Conservation (phyloP, 2,329 filamentous ascomycete species). For the Akanthomyces lecanii region DNA sequence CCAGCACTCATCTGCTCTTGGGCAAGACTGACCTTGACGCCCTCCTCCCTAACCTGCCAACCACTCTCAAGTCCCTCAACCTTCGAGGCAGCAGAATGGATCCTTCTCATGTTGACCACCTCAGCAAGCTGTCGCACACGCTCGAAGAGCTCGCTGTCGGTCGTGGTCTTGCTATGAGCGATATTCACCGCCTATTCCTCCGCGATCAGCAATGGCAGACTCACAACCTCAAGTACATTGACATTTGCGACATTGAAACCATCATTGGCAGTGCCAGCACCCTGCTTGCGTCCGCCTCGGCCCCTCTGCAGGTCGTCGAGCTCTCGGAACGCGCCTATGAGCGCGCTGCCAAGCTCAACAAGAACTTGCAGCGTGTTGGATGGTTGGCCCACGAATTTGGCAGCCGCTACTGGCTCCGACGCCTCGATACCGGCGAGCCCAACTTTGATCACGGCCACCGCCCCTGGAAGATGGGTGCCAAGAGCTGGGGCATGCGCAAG, state of each 20-base stretch:
- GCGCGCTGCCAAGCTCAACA: constrained; percentile 58
- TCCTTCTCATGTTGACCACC: constrained; percentile 56
- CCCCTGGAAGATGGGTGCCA: constrained; percentile 79
- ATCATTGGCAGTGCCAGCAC: constrained; percentile 58
- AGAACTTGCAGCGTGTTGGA: constrained; percentile 56
- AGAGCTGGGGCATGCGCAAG: constrained; percentile 84
- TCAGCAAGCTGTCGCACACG: constrained; percentile 61
- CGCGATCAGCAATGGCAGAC: constrained; percentile 43
- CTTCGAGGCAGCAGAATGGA: constrained; percentile 71
- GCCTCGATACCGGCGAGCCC: constrained; percentile 38
- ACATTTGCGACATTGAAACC: constrained; percentile 60
- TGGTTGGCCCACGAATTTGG: constrained; percentile 71
- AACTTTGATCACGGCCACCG: constrained; percentile 47
- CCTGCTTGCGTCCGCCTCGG: constrained; percentile 56
- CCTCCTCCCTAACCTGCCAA: constrained; percentile 62
- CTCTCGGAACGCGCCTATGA: constrained; percentile 64
- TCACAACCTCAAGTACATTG: constrained; percentile 67
- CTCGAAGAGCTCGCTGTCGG: constrained; percentile 74
- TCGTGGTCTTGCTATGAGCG: constrained; percentile 59
- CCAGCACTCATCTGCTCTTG: constrained; percentile 67
- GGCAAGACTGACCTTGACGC: constrained; percentile 60
- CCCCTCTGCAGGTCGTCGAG: constrained; percentile 73
- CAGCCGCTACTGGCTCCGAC: constrained; percentile 62
- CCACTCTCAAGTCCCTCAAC: constrained; percentile 67
- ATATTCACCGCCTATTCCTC: constrained; percentile 63